Base-by-base conservation (phyloP, 2,329 filamentous ascomycete genomes). In the Claviceps africana region DNA sequence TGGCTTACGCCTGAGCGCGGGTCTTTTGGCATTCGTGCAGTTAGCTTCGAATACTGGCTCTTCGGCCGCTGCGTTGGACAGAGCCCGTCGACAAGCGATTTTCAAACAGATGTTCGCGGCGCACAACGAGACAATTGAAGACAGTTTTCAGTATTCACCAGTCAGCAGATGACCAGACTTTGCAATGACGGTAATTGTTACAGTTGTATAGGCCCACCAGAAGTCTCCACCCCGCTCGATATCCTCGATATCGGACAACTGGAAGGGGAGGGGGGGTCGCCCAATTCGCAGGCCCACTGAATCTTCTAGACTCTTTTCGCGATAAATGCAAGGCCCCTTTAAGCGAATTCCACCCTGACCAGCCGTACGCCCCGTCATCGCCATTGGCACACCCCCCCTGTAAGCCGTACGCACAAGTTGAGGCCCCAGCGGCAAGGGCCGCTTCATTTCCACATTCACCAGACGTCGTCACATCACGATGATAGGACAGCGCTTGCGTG, bases 271-370 rank as follows among this genome's bases (percentile, higher is more conserved):
- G 13, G 13, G 19, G 6, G 4, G 40, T 17, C n/a, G n/a, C 9
- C 10, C 21, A 40, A 30, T 21, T 9, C 25, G 4, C 21, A 9
- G 25, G 60, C 65, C 69, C 69, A 71, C 68, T 66, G 69, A 72
- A 72, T 59, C 66, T 72, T 72, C 70, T 69, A 70, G 70, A 72
- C 71, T 60, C 60, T 52, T 58, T 51, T 59, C 52, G 54, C 58
- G 52, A 55, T 70, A 68, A 56, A 48, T 64, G 65, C 66, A 71
- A 61, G 50, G 48, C 62, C 64, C 58, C 67, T 53, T 54, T 57
- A 44, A 37, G 35, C 8, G 17, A 37, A 37, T 37, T n/a, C 2
- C 5, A 25, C 3, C n/a, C n/a, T 25, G 5, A 25, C 25, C 5
- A 25, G 25, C 5, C 25, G 25, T 25, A 25, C 17, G 37, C 37